Evolutionary conservation across 2,329 filamentous ascomycete species (phyloP), one percentile per base, ranked within the genome.

Genomic region (Exophiala alcalophila): DNA sequence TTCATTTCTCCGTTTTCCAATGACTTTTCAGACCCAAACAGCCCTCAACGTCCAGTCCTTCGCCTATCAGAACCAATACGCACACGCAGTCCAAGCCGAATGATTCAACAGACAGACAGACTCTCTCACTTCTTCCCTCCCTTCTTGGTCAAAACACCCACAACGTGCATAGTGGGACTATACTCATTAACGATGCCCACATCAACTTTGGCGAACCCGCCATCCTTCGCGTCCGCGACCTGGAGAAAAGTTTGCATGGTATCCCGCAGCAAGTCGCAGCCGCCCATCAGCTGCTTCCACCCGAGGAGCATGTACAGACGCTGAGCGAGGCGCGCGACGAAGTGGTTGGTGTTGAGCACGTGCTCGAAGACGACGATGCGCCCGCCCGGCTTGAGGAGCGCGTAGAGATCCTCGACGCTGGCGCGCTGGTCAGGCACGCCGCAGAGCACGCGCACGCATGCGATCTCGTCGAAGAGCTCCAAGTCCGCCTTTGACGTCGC

Each of bases 341-440:
- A n/a, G 21, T 65, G 69, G 3, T 70, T 72, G 54, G 63, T 66
- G 52, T 75, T 77, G 15, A 64, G 66, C 5, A 77, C 70, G 62
- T 80, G 76, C 58, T 80, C 76, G 37, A 67, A 72, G 25, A 78
- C 60, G 11, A 79, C 60, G 61, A 79, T 59, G 38, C 71, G 60
- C 0, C 76, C 76, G 4, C 76, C 75, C 0, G 76, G 75, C 47
- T 71, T 73, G 32, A 80, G 56, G 48, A 78, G 53, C 0, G 52
- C 52, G 54, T 77, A 78, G 23, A 79, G 49, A 2, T 68, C 65
- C 2, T 59, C 57, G 12, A 70, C 62, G 3, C 71, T 73, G 37
- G 65, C 59, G 31, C 69, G 62, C 21, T 69, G 64, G 25, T 68
- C 57, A 1, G 73, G 72, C 10, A 80, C 69, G 3, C 72, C 71